Evolutionary conservation across 1,284 basidiomycete genomes (phyloP), one percentile per base, ranked within the genome.

Genomic region (Trichosporon ovoides): DNA sequence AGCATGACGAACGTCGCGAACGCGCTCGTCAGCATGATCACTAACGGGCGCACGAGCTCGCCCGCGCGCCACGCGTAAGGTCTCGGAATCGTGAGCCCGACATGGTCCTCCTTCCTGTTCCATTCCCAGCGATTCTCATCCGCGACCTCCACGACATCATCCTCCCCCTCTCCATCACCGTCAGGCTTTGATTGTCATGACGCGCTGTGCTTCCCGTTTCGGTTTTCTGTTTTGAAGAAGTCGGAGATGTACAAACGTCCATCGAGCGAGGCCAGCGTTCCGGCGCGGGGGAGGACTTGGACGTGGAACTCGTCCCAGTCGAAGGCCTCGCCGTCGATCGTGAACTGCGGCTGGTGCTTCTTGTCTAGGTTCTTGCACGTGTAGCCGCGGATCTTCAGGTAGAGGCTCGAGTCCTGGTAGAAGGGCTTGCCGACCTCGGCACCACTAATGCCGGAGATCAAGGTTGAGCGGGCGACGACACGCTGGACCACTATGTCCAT

Each of bases 271-370:
- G 92, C 75, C 14, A 91, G 74, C 0, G 83, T 86, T 14, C 84
- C 90, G 16, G 89, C 75, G 6, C 84, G 82, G 22, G 82, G 81
- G 65, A 90, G 84, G 6, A 90, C 85, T 73, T 96, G 89, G 6
- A 96, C 87, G 66, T 91, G 85, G 73, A 87, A 93, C 57, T 86
- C 83, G 66, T 86, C 82, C 67, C 89, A 90, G 1, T 87, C 86
- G 68, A 86, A 88, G 13, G 79, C 75, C 77, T 98, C 94, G 16
- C 94, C 94, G 69, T 98, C 94, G 37, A 79, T 70, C 12, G 75
- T 72, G 46, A 74, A 67, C 9, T 61, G 58, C 13, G 62, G 62
- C 80, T 90, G 74, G 63, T 79, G 77, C 2, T 85, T 85, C 34
- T 83, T 80, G 19, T 77, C 73, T 5, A 85, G 78, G 12, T 89